Percentiles rank a stretch among this genome's conserved stretches.
These are phyloP conservation scores for Podila verticillata DNA, from an alignment of 192 early-diverging fungal genomes.

Conservation along the genomic window DNA sequence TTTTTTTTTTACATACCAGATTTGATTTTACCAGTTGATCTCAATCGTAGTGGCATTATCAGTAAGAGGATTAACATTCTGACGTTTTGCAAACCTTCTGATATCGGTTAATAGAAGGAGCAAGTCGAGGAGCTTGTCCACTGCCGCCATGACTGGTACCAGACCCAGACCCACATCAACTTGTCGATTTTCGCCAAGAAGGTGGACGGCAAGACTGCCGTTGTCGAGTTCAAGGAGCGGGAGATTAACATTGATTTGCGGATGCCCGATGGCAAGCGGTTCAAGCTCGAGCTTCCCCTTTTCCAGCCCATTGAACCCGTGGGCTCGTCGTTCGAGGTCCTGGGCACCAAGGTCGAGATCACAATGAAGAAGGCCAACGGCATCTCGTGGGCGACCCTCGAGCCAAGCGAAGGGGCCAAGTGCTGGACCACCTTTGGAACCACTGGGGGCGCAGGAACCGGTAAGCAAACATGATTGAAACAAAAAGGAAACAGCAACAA, in stretches of 20 bases:
- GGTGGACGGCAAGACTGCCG: slow-evolving; percentile 74
- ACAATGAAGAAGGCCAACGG: slow-evolving; percentile 84
- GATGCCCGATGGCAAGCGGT: slow-evolving; percentile 80
- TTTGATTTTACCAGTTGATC: background rate
- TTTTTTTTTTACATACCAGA: too few species aligned
- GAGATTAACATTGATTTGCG: slow-evolving; percentile 80
- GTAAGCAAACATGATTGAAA: background rate
- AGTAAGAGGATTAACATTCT: background rate
- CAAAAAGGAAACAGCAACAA: too few species aligned
- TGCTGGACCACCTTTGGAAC: slow-evolving; percentile 91
- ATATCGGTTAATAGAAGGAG: slow-evolving; percentile 27
- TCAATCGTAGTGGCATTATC: background rate
- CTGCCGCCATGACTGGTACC: slow-evolving; percentile 95
- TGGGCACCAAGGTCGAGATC: slow-evolving; percentile 85
- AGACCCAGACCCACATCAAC: slow-evolving; percentile 85
- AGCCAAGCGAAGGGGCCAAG: slow-evolving; percentile 68
- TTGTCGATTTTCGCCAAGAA: slow-evolving; percentile 96
- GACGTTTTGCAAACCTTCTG: too few species aligned
- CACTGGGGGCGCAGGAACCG: slow-evolving; percentile 63
- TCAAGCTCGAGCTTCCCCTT: slow-evolving; percentile 73
- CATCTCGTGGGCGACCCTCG: slow-evolving; percentile 84
- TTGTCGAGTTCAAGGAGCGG: slow-evolving; percentile 72
- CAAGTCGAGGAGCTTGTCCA: slow-evolving; percentile 67
- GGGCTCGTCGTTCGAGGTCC: slow-evolving; percentile 67
- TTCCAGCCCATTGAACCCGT: slow-evolving; percentile 80